These are phyloP conservation scores for Skeletonema menzelii DNA, from an alignment of 108 stramenopile species.

Conservation along the genomic window DNA sequence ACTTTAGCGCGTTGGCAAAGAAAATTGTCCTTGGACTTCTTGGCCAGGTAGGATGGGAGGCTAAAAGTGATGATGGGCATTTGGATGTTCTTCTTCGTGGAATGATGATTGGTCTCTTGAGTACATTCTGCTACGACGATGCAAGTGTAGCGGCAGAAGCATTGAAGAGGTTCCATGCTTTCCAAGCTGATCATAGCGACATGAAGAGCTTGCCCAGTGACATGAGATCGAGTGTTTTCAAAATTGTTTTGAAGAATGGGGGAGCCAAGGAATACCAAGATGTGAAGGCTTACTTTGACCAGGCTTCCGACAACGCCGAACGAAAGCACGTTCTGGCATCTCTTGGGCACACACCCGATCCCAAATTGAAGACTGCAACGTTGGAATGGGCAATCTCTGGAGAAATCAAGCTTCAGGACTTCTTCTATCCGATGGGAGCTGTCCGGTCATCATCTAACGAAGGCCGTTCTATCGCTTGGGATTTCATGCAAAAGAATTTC, in stretches of 20 bases:
- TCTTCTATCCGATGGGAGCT: slow-evolving; percentile 93
- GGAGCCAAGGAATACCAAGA: slow-evolving; percentile 82
- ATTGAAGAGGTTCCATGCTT: slow-evolving; percentile 69
- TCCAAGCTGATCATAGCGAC: slow-evolving; percentile 73
- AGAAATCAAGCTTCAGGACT: slow-evolving; percentile 96
- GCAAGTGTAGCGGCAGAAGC: slow-evolving; percentile 78
- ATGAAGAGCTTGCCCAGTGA: slow-evolving; percentile 80
- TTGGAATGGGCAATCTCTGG: slow-evolving; percentile 92
- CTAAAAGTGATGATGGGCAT: slow-evolving; percentile 74
- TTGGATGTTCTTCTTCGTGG: slow-evolving; percentile 84
- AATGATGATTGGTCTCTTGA: slow-evolving; percentile 83
- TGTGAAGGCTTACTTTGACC: slow-evolving; percentile 67
- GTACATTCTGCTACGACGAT: slow-evolving; percentile 82
- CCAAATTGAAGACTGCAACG: slow-evolving; percentile 73
- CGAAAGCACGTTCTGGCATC: slow-evolving; percentile 74
- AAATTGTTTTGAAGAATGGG: slow-evolving; percentile 89
- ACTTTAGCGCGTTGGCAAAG: slow-evolving; percentile 66
- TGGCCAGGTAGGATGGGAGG: slow-evolving; percentile 88
- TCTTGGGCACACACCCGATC: slow-evolving; percentile 68
- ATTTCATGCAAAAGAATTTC: slow-evolving; percentile 89
- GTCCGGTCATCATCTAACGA: slow-evolving; percentile 70
- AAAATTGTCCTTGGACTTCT: slow-evolving; percentile 67
- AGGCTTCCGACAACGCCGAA: slow-evolving; percentile 82
- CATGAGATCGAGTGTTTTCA: slow-evolving; percentile 85
- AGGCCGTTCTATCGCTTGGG: slow-evolving; percentile 89